Conservation (phyloP, 441 rosid genomes). For the Pelargonium fulgidum region DNA sequence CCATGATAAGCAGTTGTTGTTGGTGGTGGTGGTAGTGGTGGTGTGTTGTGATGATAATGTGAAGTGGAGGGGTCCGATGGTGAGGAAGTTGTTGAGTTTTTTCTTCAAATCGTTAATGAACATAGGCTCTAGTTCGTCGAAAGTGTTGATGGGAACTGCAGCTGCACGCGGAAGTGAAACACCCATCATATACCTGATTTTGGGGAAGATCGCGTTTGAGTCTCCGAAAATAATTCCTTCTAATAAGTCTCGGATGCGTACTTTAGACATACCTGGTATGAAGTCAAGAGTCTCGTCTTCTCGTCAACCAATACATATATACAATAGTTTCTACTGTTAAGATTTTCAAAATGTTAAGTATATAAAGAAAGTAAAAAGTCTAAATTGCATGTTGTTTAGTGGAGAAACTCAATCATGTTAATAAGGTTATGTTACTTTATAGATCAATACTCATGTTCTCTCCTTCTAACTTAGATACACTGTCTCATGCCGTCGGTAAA, state of each 20-base stretch:
- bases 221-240: constrained; percentile 44
- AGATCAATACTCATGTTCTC: too few species aligned
- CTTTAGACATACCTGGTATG: constrained; percentile 53
- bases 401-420: too few species aligned
- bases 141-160: constrained; percentile 49
- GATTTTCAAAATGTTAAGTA: too few species aligned
- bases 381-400: too few species aligned
- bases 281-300: constrained; percentile 36
- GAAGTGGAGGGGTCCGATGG: constrained; percentile 41
- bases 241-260: constrained; percentile 40
- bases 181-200: constrained; percentile 43
- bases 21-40: too few species aligned
- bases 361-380: too few species aligned
- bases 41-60: constrained; percentile 1
- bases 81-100: constrained; percentile 31
- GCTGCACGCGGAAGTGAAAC: constrained; percentile 37
- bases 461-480: too few species aligned
- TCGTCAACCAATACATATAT: constrained; percentile 15
- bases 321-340: too few species aligned
- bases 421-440: too few species aligned
- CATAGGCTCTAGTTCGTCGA: constrained; percentile 42
- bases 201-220: constrained; percentile 40
- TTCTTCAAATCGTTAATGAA: constrained; percentile 34
- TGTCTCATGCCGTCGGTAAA: too few species aligned
- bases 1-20: too few species aligned